Conservation (phyloP, 148 eudicot genomes). For the Vaccinium macrocarpon region DNA sequence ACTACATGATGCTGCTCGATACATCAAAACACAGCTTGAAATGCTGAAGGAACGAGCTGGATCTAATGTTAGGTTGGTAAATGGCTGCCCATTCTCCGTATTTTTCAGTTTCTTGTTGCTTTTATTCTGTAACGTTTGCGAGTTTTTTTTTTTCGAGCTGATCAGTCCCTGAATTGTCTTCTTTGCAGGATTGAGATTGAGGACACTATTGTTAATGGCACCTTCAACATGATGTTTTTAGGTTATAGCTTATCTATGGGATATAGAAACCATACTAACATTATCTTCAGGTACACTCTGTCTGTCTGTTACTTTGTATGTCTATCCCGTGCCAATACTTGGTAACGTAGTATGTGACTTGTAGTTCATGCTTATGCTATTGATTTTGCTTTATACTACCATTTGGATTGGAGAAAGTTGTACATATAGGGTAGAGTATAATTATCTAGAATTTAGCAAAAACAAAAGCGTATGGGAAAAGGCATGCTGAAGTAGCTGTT, state of each 20-base stretch:
- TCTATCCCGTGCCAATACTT: background rate
- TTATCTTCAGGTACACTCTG: conserved; percentile 69
- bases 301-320: background rate
- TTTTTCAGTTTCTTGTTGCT: background rate
- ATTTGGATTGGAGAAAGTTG: background rate
- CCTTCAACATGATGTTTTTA: conserved; percentile 93
- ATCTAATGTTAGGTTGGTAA: conserved; percentile 60
- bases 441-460: background rate
- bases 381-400: conserved; percentile 7
- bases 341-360: background rate
- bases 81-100: conserved; percentile 4
- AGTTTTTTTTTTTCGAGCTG: background rate
- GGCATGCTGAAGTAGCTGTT: background rate
- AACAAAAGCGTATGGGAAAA: background rate
- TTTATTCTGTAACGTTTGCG: background rate
- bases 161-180: background rate
- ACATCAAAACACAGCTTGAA: conserved; percentile 64
- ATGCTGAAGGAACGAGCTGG: conserved; percentile 57
- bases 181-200: conserved; percentile 91
- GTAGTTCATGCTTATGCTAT: background rate
- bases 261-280: conserved; percentile 80
- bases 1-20: conserved; percentile 69
- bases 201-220: conserved; percentile 76
- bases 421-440: background rate
- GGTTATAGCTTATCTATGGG: conserved; percentile 76